These are phyloP conservation scores for Scopulariopsis brevicaulis DNA, from an alignment of 2,329 filamentous ascomycete genomes.

Conservation along the genomic window DNA sequence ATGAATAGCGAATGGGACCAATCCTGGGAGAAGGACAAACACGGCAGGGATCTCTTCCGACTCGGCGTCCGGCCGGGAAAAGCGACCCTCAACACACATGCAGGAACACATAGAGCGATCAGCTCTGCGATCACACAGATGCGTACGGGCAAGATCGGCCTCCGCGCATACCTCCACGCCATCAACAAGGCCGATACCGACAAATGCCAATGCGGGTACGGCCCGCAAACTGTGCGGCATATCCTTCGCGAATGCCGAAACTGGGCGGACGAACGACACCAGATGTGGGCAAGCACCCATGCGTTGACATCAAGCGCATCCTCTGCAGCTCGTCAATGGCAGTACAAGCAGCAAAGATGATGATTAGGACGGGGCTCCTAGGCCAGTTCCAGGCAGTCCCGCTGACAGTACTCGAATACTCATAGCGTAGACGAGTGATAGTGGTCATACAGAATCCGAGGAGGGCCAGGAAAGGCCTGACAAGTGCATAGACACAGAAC, in stretches of 20 bases:
- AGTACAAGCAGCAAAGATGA: slow-evolving; percentile 21
- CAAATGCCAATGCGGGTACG: slow-evolving; percentile 14
- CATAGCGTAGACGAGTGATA: slow-evolving; percentile 11
- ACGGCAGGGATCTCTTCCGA: too few relatives aligned
- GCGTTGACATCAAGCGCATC: slow-evolving; percentile 17
- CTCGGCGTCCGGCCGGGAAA: too few relatives aligned
- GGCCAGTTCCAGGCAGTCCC: slow-evolving; percentile 15
- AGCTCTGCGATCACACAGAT: too few relatives aligned
- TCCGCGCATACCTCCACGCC: background rate
- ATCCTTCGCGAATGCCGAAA: slow-evolving; percentile 17
- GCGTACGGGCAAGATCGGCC: too few relatives aligned
- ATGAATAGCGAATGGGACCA: too few relatives aligned
- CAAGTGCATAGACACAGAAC: too few relatives aligned
- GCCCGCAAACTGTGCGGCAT: slow-evolving; percentile 15
- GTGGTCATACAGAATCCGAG: too few relatives aligned
- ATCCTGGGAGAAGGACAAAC: too few relatives aligned
- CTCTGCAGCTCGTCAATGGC: slow-evolving; percentile 18
- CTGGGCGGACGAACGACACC: slow-evolving; percentile 14
- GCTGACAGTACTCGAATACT: slow-evolving; percentile 12
- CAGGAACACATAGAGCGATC: too few relatives aligned
- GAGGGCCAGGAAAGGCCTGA: too few relatives aligned
- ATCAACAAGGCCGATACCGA: slow-evolving; percentile 18
- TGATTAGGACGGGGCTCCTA: slow-evolving; percentile 17
- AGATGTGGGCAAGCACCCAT: slow-evolving; percentile 10
- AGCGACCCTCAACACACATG: too few relatives aligned